Percentiles rank a stretch among this genome's conserved stretches.
These are phyloP conservation scores for Termitomyces sp. DNA, from an alignment of 768 basidiomycete genomes.

Conservation along the genomic window DNA sequence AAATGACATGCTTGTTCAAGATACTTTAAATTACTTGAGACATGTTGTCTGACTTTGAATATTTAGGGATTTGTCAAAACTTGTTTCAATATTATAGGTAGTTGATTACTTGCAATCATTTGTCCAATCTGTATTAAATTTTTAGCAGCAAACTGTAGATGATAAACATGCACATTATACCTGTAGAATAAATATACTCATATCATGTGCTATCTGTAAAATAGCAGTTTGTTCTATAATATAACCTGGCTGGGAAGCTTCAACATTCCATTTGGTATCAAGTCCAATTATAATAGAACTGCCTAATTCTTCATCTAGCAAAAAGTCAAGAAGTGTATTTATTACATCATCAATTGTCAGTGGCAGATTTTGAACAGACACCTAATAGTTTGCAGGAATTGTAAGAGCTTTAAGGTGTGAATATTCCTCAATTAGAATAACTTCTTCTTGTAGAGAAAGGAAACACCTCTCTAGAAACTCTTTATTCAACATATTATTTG, in stretches of 20 bases:
- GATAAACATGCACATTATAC: background rate
- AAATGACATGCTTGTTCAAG: background rate
- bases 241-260: slow-evolving; percentile 11
- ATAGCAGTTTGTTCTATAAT: slow-evolving; percentile 15
- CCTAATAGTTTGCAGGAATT: slow-evolving; percentile 10
- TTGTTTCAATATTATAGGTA: slow-evolving; percentile 6
- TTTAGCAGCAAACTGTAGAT: background rate
- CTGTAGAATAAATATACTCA: slow-evolving; percentile 16
- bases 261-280: slow-evolving; percentile 22
- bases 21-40: background rate
- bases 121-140: background rate
- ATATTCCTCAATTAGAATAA: slow-evolving; percentile 15
- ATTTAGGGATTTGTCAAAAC: slow-evolving; percentile 9
- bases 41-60: slow-evolving; percentile 8
- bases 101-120: background rate
- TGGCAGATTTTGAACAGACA: slow-evolving; percentile 8
- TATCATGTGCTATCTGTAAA: slow-evolving; percentile 16
- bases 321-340: slow-evolving; percentile 13
- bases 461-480: slow-evolving; percentile 7
- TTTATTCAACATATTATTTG: slow-evolving; percentile 25
- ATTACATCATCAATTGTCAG: slow-evolving; percentile 11
- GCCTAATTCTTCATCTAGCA: slow-evolving; percentile 9
- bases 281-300: slow-evolving; percentile 15
- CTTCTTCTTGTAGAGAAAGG: slow-evolving; percentile 10
- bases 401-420: slow-evolving; percentile 13